A percentile compares a stretch with the other conserved stretches of the same genome.
Evolutionary conservation across 768 basidiomycete genomes (phyloP).

Genomic region (Leccinellum luteum): DNA sequence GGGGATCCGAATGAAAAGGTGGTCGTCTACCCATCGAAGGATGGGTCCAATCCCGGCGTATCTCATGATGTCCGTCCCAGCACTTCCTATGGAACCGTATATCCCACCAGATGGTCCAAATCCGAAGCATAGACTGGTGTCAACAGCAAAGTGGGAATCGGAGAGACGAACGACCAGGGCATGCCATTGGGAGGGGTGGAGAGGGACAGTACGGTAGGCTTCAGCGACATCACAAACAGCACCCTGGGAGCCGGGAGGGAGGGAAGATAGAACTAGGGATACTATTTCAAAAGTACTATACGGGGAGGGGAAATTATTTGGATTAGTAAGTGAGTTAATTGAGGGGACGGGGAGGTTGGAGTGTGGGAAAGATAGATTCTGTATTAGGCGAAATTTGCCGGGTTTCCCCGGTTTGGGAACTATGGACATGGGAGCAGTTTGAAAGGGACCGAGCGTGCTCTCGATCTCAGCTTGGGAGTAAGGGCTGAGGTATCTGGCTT

Average conservation of each 20-base stretch:
- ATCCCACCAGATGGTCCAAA: too few species aligned
- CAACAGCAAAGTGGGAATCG: neutral
- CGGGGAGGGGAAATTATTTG: neutral
- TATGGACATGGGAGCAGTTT: neutral
- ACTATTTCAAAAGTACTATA: conserved; percentile 3
- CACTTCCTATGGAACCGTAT: neutral
- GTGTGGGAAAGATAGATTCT: neutral
- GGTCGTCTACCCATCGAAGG: neutral
- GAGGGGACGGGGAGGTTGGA: neutral
- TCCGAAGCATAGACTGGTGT: neutral
- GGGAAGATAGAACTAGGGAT: neutral
- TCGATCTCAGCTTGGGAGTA: neutral
- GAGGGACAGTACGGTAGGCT: conserved; percentile 25
- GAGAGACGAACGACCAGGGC: neutral
- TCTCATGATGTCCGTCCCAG: neutral
- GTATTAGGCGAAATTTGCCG: neutral
- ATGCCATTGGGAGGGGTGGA: conserved; percentile 37
- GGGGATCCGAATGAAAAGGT: neutral
- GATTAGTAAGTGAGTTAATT: neutral
- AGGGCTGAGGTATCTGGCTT: neutral
- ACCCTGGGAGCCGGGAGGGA: neutral
- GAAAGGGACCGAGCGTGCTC: neutral
- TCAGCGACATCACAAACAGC: neutral
- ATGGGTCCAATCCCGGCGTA: neutral
- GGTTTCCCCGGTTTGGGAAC: neutral